phyloP scores from a whole-genome alignment of 768 basidiomycete species.

The Tricholoma furcatifolium region DNA sequence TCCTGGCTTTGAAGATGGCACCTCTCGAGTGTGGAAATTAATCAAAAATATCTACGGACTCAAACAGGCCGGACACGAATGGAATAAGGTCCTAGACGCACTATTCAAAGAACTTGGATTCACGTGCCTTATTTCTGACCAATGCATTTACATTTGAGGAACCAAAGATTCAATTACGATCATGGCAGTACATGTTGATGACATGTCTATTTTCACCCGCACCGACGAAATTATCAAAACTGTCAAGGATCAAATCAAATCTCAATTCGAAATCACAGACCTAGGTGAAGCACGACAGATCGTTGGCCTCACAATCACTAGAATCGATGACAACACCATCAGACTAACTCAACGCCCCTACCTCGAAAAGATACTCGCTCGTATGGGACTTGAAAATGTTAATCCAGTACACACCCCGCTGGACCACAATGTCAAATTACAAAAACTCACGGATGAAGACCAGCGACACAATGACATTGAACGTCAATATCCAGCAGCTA shows the following conservation, averaged over 20 bases:
- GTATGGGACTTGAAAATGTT: constrained; percentile 20
- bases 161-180: constrained; percentile 12
- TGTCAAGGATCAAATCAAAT: constrained; percentile 21
- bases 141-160: constrained; percentile 20
- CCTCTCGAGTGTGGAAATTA: no score
- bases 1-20: no score
- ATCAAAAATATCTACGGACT: constrained; percentile 47
- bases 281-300: constrained; percentile 27
- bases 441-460: no score
- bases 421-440: constrained; percentile 22
- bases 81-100: constrained; percentile 24
- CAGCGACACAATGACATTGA: no score
- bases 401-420: constrained; percentile 24
- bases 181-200: constrained; percentile 31
- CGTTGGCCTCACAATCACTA: constrained; percentile 30
- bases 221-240: constrained; percentile 12
- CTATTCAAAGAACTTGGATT: constrained; percentile 13
- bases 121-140: no score
- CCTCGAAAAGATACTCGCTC: constrained; percentile 24
- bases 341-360: constrained; percentile 27
- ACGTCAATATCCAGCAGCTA: no score
- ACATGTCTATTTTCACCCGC: constrained; percentile 27
- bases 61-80: constrained; percentile 27
- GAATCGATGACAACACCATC: constrained; percentile 19
- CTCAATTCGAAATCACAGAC: no score